Evolutionary conservation across 768 basidiomycete species (phyloP).

Genomic region (Termitomyces sp.): DNA sequence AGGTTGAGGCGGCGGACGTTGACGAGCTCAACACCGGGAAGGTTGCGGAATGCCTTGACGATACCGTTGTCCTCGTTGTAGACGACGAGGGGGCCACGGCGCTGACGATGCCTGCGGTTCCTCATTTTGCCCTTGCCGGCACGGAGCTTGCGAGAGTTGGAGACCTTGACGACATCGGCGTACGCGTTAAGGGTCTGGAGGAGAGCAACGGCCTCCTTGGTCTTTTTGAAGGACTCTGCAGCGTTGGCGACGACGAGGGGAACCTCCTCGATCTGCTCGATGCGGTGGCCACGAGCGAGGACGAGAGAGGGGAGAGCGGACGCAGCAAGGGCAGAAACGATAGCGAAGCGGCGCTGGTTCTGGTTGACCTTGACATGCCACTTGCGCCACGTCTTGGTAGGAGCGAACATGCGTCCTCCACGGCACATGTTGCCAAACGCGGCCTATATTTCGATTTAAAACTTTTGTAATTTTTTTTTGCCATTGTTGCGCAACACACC

Average conservation of each 20-base stretch:
- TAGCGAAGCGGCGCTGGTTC: constrained; percentile 97
- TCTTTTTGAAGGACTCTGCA: constrained; percentile 89
- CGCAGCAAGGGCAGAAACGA: constrained; percentile 96
- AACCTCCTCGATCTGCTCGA: constrained; percentile 95
- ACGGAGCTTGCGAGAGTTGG: constrained; percentile 94
- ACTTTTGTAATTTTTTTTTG: not conserved
- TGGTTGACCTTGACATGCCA: constrained; percentile 99
- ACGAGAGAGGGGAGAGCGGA: constrained; percentile 98
- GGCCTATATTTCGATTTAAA: constrained; percentile 47
- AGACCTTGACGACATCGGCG: constrained; percentile 92
- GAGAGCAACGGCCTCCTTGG: constrained; percentile 93
- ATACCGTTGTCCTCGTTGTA: constrained; percentile 98
- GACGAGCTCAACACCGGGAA: constrained; percentile 97
- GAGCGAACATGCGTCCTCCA: constrained; percentile 99
- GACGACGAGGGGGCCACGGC: constrained; percentile 95
- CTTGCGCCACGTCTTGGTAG: constrained; percentile 98
- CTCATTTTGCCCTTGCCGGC: constrained; percentile 98
- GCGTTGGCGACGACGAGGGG: constrained; percentile 84
- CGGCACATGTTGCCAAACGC: constrained; percentile 99
- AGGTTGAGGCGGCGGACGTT: constrained; percentile 94
- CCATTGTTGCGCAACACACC: constrained; percentile 38
- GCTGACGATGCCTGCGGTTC: constrained; percentile 94
- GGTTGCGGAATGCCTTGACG: constrained; percentile 97
- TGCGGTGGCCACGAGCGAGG: constrained; percentile 97
- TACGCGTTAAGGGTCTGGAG: constrained; percentile 90